phyloP scores from a whole-genome alignment of 2,329 filamentous ascomycete species.

The Penicillium fuscoglaucum region DNA sequence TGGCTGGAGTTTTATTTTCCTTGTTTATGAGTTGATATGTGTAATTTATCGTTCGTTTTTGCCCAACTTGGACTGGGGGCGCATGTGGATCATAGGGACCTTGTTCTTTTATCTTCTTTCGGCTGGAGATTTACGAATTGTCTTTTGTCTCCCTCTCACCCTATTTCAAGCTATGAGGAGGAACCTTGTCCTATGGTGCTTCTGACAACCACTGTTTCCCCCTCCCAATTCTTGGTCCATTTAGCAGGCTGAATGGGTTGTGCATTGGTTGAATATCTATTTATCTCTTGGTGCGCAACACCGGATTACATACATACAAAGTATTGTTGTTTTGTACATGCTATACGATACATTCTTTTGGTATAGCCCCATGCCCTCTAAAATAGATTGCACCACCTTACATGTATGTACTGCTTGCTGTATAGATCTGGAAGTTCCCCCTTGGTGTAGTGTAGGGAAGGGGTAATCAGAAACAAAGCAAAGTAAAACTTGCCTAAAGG shows the following conservation, averaged over 20 bases:
- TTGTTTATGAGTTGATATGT: constrained; percentile 23
- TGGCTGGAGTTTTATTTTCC: constrained; percentile 13
- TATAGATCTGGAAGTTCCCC: background rate
- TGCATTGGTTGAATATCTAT: background rate
- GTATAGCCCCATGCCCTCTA: background rate
- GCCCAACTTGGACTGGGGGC: background rate
- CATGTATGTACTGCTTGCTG: background rate
- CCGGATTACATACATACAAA: background rate
- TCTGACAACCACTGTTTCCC: background rate
- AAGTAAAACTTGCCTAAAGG: background rate
- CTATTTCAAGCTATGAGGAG: background rate
- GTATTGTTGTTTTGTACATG: background rate
- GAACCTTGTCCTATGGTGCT: background rate
- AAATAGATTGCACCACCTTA: background rate
- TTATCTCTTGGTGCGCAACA: background rate
- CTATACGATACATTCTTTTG: background rate
- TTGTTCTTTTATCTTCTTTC: background rate
- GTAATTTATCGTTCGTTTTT: constrained; percentile 20
- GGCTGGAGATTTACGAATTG: background rate
- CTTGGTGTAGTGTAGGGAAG: background rate
- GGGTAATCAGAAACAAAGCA: background rate
- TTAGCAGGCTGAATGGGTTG: background rate
- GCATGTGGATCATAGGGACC: background rate
- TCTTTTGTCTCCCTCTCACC: background rate
- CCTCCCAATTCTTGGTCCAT: background rate